These are phyloP conservation scores for Tilletia horrida DNA, from an alignment of 1,284 basidiomycete genomes.

Conservation along the genomic window DNA sequence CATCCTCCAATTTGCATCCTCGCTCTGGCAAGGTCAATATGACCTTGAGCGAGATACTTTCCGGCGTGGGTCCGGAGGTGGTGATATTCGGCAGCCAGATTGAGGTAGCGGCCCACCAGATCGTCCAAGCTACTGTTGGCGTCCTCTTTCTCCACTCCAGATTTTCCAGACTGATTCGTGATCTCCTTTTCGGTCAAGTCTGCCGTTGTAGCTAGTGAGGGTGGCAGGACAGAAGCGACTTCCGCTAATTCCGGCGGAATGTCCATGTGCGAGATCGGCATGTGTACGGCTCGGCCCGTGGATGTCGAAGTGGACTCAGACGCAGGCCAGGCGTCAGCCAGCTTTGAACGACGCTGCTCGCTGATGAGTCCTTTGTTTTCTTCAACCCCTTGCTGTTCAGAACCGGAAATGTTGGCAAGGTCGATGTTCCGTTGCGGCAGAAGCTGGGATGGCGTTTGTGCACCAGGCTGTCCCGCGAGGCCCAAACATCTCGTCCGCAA, in stretches of 20 bases:
- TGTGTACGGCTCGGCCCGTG: no score
- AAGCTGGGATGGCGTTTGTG: no score
- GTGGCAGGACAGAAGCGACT: background rate
- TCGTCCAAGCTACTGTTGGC: background rate
- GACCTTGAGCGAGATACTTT: background rate
- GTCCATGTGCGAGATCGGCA: constrained; percentile 1
- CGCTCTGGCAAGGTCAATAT: constrained; percentile 14
- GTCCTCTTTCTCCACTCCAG: background rate
- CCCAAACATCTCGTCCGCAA: background rate
- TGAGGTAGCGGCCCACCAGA: constrained; percentile 18
- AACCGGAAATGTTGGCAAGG: no score
- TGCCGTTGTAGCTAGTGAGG: background rate
- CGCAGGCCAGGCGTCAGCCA: background rate
- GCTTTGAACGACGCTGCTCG: background rate
- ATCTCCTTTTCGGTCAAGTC: background rate
- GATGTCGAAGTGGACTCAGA: background rate
- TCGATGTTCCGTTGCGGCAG: no score
- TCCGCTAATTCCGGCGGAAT: background rate
- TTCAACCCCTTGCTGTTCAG: no score
- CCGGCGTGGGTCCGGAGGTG: background rate
- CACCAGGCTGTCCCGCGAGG: background rate
- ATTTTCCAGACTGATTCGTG: no score
- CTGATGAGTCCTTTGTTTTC: background rate
- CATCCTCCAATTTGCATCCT: constrained; percentile 18
- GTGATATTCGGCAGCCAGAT: constrained; percentile 19